These are phyloP conservation scores for Penicillium sp. DNA, from an alignment of 2,329 filamentous ascomycete species.

Conservation along the genomic window DNA sequence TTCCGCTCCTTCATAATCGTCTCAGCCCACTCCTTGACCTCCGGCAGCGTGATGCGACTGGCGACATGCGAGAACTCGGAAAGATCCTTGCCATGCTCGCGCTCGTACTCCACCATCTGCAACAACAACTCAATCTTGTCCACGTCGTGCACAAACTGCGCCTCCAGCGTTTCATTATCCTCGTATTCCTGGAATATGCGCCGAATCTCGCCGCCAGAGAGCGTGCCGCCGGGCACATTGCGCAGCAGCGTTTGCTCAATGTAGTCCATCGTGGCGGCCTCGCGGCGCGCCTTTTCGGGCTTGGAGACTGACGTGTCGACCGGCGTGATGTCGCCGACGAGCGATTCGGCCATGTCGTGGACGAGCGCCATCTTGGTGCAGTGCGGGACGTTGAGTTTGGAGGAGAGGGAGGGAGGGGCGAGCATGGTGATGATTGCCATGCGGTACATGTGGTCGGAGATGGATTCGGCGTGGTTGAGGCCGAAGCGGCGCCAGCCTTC, in stretches of 20 bases:
- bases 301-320: constrained; percentile 76
- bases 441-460: constrained; percentile 98
- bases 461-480: constrained; percentile 74
- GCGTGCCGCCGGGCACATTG: constrained; percentile 64
- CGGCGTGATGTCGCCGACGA: constrained; percentile 96
- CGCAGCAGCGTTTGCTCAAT: constrained; percentile 70
- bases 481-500: constrained; percentile 93
- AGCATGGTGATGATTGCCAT: constrained; percentile 97
- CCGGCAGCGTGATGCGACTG: constrained; percentile 65
- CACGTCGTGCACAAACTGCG: constrained; percentile 88
- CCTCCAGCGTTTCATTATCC: constrained; percentile 76
- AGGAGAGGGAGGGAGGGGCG: constrained; percentile 69
- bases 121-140: constrained; percentile 94
- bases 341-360: constrained; percentile 94
- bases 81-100: constrained; percentile 66
- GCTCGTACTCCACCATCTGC: constrained; percentile 97
- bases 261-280: constrained; percentile 88
- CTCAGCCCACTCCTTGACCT: constrained; percentile 75
- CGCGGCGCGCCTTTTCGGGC: constrained; percentile 80
- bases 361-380: constrained; percentile 95
- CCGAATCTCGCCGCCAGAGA: constrained; percentile 65
- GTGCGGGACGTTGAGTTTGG: constrained; percentile 69
- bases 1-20: constrained; percentile 73
- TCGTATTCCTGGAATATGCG: constrained; percentile 95
- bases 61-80: constrained; percentile 83